Evolutionary conservation across 345 rosid genomes (phyloP).

Genomic region (Boechera stricta): DNA sequence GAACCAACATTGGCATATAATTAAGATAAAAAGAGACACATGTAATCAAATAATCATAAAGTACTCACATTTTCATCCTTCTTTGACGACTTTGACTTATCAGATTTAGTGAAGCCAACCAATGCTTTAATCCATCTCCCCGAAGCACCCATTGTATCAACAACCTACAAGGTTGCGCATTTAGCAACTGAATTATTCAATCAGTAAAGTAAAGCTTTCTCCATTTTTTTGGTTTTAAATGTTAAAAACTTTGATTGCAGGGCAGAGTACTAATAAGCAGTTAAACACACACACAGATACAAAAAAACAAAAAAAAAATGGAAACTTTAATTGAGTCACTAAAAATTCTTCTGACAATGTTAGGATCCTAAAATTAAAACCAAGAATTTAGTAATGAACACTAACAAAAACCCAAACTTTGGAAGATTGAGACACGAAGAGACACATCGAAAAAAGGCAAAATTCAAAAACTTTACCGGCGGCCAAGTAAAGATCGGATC

Average conservation of each 20-base stretch:
- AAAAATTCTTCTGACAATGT: not conserved
- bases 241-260: no score
- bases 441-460: not conserved
- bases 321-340: slow-evolving; percentile 32
- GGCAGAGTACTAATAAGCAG: no score
- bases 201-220: not conserved
- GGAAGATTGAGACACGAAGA: not conserved
- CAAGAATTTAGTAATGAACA: not conserved
- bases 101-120: slow-evolving; percentile 81
- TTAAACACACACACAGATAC: not conserved
- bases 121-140: slow-evolving; percentile 96
- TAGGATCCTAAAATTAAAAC: slow-evolving; percentile 29
- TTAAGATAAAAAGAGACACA: not conserved
- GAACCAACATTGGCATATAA: slow-evolving; percentile 2
- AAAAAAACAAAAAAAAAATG: not conserved
- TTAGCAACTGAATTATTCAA: slow-evolving; percentile 20
- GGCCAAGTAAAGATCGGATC: slow-evolving; percentile 33
- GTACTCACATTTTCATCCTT: slow-evolving; percentile 68
- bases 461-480: slow-evolving; percentile 15
- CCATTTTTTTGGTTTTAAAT: not conserved
- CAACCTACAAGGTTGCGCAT: slow-evolving; percentile 39
- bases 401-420: not conserved
- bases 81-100: slow-evolving; percentile 72
- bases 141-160: slow-evolving; percentile 76
- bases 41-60: not conserved